Percentiles rank a stretch among this genome's conserved stretches.
phyloP scores from a whole-genome alignment of 2,329 filamentous ascomycete genomes.

The Bimuria novae-zelandiae region DNA sequence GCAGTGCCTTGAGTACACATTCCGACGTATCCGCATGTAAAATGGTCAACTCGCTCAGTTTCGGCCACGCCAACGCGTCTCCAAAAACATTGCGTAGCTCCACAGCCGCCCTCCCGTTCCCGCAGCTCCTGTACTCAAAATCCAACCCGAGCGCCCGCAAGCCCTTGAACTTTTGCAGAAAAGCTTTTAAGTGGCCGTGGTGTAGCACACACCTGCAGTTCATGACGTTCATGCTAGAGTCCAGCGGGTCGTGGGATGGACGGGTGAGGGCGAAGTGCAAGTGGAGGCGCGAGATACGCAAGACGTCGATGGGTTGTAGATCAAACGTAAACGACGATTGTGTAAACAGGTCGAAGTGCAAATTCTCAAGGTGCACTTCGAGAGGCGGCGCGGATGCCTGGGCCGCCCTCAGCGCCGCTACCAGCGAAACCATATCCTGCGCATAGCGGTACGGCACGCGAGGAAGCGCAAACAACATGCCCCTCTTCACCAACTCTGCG shows the following conservation, averaged over 20 bases:
- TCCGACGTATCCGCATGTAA: neutral
- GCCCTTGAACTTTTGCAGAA: neutral
- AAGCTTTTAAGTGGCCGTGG: neutral
- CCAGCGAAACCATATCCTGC: neutral
- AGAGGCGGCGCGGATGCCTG: neutral
- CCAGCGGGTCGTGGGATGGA: neutral
- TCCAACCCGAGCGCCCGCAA: neutral
- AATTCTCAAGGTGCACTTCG: neutral
- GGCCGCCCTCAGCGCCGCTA: neutral
- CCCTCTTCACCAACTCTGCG: neutral
- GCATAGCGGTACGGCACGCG: neutral
- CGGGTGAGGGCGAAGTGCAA: neutral
- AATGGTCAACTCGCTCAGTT: neutral
- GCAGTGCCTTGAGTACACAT: neutral
- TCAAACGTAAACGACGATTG: neutral
- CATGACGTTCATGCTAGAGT: conserved; percentile 4
- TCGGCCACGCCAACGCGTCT: neutral
- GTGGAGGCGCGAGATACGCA: neutral
- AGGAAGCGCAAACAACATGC: neutral
- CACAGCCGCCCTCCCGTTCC: neutral
- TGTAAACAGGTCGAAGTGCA: neutral
- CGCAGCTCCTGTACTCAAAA: neutral
- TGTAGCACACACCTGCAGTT: neutral
- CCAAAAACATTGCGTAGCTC: neutral
- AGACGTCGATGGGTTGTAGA: neutral